Base-by-base conservation (phyloP, 805 yeast genomes). In the Candida alai region DNA sequence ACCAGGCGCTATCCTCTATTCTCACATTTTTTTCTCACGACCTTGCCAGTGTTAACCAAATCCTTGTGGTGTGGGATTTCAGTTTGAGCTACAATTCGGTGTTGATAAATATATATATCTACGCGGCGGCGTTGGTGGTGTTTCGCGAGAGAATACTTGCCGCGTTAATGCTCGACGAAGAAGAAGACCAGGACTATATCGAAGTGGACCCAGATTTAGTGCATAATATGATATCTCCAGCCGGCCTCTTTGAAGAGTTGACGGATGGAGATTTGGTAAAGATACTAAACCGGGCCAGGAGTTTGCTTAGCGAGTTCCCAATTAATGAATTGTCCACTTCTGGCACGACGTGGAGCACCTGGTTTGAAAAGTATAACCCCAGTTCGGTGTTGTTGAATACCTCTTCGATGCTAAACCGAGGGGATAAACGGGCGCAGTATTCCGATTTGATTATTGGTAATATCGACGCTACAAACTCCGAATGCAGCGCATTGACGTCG, bases 21-120 rank as follows among this genome's bases (percentile, higher is more conserved):
- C 65, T 90, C 22, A 87, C 97, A 1, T 46, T 85, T 29, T 86
- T 80, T 52, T 65, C 90, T 6, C 97, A 89, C 58, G 88, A 86
- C 40, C 36, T 65, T 24, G 74, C 64, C 28, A 64, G 68, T 21
- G 58, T 71, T 30, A 60, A 60, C 9, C 72, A 74, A 19, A 58
- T 84, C 5, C 65, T 76, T 36, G 56, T 68, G 3, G 56, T 90
- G 3, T 85, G 93, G 75, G 95, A 86, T 52, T 74, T 72, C 35
- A 62, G 82, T 6, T 59, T 88, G 24, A 66, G 80, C 13, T 60
- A 74, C 29, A 69, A 69, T 33, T 74, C 84, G 1, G 71, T 84
- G 35, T 47, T 67, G 2, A 59, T 71, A 11, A 70, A 76, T 5
- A 48, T 85, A 8, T 78, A 82, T 41, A 49, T 87, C 12, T 88